Base-by-base conservation (phyloP, 768 basidiomycete species). In the Macrolepiota fuliginosa region DNA sequence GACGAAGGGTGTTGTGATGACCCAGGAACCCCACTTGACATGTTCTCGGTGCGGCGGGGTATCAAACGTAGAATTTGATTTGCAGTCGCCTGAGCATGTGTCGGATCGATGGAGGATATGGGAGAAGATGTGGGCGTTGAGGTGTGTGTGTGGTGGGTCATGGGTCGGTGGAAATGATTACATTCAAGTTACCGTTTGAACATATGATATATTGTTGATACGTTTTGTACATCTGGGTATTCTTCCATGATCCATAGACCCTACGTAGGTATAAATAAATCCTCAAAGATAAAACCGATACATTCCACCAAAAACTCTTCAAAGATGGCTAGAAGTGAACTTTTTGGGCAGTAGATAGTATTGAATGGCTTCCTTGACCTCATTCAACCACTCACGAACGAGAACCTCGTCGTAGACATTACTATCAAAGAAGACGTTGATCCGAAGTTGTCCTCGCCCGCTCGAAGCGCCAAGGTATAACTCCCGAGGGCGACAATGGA, bases 131-230 rank as follows among this genome's bases (percentile, higher is more conserved):
- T 91, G 86, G 87, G 71, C 70, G 35, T 70, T 67, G 24, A 79
- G 79, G 25, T 93, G 91, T 71, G 77, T 92, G 19, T 93, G 91
- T 73, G 89, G 88, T 27, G 91, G 91, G 10, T 66, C 72, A 10
- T 92, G 90, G 91, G 32, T 49, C 35, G 39, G 54, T 39, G 53
- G 42, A 37, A 54, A 35, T 7, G 29, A 32, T 32, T 32, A 32
- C 29, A 32, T 32, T 32, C 29, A 32, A 32, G 29, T 32, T 32
- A 7, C 29, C 29, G 7, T 32, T 32, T 32, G 29, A 32, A 32
- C 7, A 7, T 32, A 32, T 32, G 29, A 32, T 32, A 32, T 32
- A 32, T 7, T 32, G 29, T 32, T 32, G 29, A 32, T 32, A 32
- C 29, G 29, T 3, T 7, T 32, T 32, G 29, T 32, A 32, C 29